Evolutionary conservation across 1,284 basidiomycete genomes (phyloP).

Genomic region (Lignosus rhinocerotis): DNA sequence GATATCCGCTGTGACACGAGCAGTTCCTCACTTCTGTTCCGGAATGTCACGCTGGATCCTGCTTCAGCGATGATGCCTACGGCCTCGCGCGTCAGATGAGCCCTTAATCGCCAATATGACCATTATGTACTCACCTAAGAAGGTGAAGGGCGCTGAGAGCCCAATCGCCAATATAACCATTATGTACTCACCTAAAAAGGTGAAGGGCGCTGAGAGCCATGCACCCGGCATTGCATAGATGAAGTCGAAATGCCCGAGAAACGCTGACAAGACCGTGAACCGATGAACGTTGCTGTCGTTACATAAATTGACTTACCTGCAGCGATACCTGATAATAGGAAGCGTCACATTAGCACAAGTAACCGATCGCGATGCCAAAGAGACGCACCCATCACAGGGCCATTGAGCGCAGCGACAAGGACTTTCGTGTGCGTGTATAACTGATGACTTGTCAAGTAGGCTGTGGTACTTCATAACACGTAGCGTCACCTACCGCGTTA

Average conservation of each 20-base stretch:
- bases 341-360: background rate
- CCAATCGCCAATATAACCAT: slow-evolving; percentile 21
- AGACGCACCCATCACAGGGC: slow-evolving; percentile 65
- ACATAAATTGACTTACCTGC: slow-evolving; percentile 45
- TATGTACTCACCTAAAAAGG: slow-evolving; percentile 54
- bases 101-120: background rate
- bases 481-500: slow-evolving; percentile 51
- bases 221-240: slow-evolving; percentile 64
- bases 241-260: slow-evolving; percentile 73
- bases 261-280: slow-evolving; percentile 41
- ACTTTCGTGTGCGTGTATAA: slow-evolving; percentile 67
- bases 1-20: background rate
- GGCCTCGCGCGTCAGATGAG: slow-evolving; percentile 14
- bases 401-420: slow-evolving; percentile 64
- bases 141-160: slow-evolving; percentile 67
- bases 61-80: slow-evolving; percentile 64
- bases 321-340: slow-evolving; percentile 52
- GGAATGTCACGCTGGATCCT: slow-evolving; percentile 67
- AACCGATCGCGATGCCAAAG: background rate
- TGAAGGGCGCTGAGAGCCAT: slow-evolving; percentile 67
- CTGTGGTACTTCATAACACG: background rate
- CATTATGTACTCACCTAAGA: slow-evolving; percentile 47
- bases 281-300: background rate
- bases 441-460: slow-evolving; percentile 33
- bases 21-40: slow-evolving; percentile 54